Base-by-base conservation (phyloP, 441 rosid species). In the Aleurites moluccanus region DNA sequence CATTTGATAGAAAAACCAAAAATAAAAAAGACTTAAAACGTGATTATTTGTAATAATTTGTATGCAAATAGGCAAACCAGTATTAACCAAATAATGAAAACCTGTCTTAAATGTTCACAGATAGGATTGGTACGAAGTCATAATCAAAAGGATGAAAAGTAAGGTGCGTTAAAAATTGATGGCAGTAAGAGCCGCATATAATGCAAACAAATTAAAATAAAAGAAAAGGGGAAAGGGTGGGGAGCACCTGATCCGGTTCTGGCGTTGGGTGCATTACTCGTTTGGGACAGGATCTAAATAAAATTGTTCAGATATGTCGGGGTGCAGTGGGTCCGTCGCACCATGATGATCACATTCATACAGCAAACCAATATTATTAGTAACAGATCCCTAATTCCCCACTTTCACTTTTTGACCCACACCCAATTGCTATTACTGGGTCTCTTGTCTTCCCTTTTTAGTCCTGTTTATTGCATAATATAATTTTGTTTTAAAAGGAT, bases 211-310 rank as follows among this genome's bases (percentile, higher is more conserved):
- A 38, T 38, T 38, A 38, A 5, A 38, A 1, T 38, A 38, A 38
- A 38, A 38, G 6, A 38, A 1, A 35, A 38, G 7, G 40, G 5
- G 5, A 5, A 35, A 6, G 40, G 7, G 55, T 50, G 20, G 38
- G 50, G n/a, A 55, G 53, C 52, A 27, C 20, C 49, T 53, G 73
- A 70, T 70, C 73, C 73, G 73, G 52, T 30, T 70, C 49, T 55
- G 73, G 73, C 63, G 73, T 33, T 69, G 20, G 73, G 50, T 53
- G 73, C 50, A 40, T 56, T 40, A 56, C 50, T 40, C 20, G 21
- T 15, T 15, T 38, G 23, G 73, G 64, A 70, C 73, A 70, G 20
- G 38, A 56, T 55, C 23, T 0, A 68, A 68, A 56, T 21, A 13
- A 70, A 38, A 38, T 38, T n/a, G 50, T 18, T 3, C 56, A 38